Base-by-base conservation (phyloP, 1,284 basidiomycete species). In the Tilletiopsis washingtonensis region DNA sequence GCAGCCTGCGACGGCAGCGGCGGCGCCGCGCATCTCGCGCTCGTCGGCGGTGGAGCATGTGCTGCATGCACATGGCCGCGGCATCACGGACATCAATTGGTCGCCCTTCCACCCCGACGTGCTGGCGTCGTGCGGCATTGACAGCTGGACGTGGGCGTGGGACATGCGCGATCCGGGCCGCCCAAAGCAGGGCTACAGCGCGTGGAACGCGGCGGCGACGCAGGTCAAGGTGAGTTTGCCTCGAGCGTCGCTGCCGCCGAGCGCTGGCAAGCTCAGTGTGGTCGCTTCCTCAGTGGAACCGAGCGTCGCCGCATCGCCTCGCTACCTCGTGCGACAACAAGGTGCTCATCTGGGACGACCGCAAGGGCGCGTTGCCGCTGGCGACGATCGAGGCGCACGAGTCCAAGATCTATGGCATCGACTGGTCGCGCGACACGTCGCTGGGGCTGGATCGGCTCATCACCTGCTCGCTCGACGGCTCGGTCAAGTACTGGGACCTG, bases 1-100 rank as follows among this genome's bases (percentile, higher is more conserved):
- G 24, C 40, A 21, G 11, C 6, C 25, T 40, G 19, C 14, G 4
- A n/a, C 19, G 7, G 17, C 20, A 4, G 43, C 19, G 12, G 17
- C 21, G 14, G 15, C 43, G 14, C 12, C 11, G 12, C 17, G 27
- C 40, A 24, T 40, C 17, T 47, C 59, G 3, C 46, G 54, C 26
- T 49, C 54, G 1, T 67, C 67, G 4, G 58, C 67, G 5, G 61
- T 71, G 39, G 67, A 69, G 45, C 56, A 67, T 42, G 54, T 71
- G 0, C 54, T 73, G 2, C 59, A 66, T 25, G 67, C 64, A 1
- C 70, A 73, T 34, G 64, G 61, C 1, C 53, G 70, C 19, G 70
- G 68, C 5, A 73, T 73, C 32, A 73, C 70, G 11, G 70, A 73
- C 24, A 70, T 73, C 61, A 73, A 73, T 43, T 73, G 69, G 69